These are phyloP conservation scores for Arthrobotrys pseudoclavata DNA, from an alignment of 2,329 filamentous ascomycete genomes.

Conservation along the genomic window DNA sequence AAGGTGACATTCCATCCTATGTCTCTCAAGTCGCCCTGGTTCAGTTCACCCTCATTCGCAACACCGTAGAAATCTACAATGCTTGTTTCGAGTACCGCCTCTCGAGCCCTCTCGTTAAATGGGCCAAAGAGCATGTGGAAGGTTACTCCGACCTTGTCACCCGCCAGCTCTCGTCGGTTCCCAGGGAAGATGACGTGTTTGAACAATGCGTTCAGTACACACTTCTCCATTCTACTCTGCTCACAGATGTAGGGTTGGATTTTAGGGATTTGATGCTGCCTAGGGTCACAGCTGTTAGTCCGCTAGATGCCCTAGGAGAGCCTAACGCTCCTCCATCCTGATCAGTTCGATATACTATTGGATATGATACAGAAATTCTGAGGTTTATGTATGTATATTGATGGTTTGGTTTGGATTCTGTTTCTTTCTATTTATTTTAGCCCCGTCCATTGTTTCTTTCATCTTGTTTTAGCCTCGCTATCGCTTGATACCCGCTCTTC, in stretches of 20 bases:
- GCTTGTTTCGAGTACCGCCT: constrained; percentile 85
- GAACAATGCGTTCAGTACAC: constrained; percentile 85
- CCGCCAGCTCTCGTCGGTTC: constrained; percentile 87
- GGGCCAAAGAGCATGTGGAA: constrained; percentile 96
- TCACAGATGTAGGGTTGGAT: constrained; percentile 89
- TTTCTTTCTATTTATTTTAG: background rate
- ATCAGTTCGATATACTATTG: background rate
- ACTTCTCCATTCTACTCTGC: constrained; percentile 81
- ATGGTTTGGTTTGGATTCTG: background rate
- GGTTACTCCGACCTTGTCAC: constrained; percentile 86
- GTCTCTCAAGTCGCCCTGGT: constrained; percentile 96
- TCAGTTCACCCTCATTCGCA: constrained; percentile 93
- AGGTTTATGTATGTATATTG: background rate
- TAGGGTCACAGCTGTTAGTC: constrained; percentile 10
- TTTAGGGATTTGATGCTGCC: constrained; percentile 76
- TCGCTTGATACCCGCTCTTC: constrained; percentile 15
- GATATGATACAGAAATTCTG: background rate
- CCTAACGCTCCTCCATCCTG: background rate
- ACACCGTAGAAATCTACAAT: constrained; percentile 91
- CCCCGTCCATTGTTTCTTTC: background rate
- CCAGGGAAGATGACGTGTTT: constrained; percentile 82
- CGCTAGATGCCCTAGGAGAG: constrained; percentile 37
- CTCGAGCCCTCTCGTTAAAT: constrained; percentile 95
- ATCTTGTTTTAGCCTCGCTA: background rate
- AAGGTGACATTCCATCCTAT: constrained; percentile 90